A percentile compares a stretch with the other conserved stretches of the same genome.
These are phyloP conservation scores for Suillus alpinus DNA, from an alignment of 768 basidiomycete species.

Conservation along the genomic window DNA sequence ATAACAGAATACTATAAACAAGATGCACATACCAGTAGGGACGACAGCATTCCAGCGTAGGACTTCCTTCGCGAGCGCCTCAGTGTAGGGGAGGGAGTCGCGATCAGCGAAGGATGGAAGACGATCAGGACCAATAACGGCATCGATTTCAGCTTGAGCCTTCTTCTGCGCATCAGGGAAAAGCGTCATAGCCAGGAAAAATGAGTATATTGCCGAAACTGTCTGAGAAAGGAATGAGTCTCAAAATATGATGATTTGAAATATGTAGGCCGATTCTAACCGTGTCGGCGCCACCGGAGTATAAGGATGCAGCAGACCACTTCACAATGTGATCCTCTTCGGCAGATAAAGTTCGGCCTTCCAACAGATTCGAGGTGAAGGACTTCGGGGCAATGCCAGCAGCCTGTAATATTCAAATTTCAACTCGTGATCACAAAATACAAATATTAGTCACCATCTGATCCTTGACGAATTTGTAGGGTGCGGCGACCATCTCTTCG, in stretches of 20 bases:
- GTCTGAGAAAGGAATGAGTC: neutral
- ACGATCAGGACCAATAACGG: constrained; percentile 55
- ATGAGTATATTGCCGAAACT: constrained; percentile 13
- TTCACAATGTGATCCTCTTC: constrained; percentile 63
- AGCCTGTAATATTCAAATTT: constrained; percentile 36
- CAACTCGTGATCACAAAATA: neutral
- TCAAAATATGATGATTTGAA: neutral
- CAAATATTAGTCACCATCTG: constrained; percentile 47
- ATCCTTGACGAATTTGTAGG: constrained; percentile 58
- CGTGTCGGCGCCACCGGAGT: constrained; percentile 19
- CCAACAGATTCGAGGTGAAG: constrained; percentile 59
- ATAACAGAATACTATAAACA: constrained; percentile 28
- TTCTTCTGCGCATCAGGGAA: constrained; percentile 49
- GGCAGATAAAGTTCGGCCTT: constrained; percentile 44
- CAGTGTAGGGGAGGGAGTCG: constrained; percentile 55
- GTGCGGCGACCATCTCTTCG: constrained; percentile 53
- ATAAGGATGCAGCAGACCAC: constrained; percentile 48
- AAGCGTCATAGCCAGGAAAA: constrained; percentile 6
- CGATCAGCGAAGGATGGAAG: constrained; percentile 62
- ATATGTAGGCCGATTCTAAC: neutral
- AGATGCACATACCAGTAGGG: constrained; percentile 37
- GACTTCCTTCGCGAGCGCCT: constrained; percentile 61
- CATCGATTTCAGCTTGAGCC: constrained; percentile 63
- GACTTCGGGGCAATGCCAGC: constrained; percentile 48
- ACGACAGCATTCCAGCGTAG: constrained; percentile 41